Evolutionary conservation across 2,329 filamentous ascomycete species (phyloP).

Genomic region (Alternaria tenuissima): DNA sequence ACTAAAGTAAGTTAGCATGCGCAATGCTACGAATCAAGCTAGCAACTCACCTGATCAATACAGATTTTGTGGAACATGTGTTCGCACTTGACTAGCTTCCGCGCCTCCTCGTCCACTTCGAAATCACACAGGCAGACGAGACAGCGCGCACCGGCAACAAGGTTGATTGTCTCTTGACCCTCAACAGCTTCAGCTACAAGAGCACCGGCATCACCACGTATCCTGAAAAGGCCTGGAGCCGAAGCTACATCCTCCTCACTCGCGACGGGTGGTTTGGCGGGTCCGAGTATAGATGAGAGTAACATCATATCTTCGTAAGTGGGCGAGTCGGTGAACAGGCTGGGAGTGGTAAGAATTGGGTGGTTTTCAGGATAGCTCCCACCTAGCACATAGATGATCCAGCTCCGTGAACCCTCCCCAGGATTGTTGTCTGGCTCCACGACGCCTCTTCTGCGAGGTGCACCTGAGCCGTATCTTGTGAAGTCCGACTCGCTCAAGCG

Average conservation of each 20-base stretch:
- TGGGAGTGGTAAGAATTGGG: slow-evolving; percentile 73
- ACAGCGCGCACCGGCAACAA: slow-evolving; percentile 61
- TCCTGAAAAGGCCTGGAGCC: slow-evolving; percentile 66
- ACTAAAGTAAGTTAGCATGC: slow-evolving; percentile 55
- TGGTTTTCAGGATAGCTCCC: slow-evolving; percentile 75
- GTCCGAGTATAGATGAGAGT: slow-evolving; percentile 71
- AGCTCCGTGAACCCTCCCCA: slow-evolving; percentile 67
- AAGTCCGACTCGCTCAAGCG: slow-evolving; percentile 68
- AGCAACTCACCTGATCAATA: slow-evolving; percentile 69
- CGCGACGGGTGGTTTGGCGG: slow-evolving; percentile 73
- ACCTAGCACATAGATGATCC: slow-evolving; percentile 76
- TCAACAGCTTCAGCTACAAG: slow-evolving; percentile 60
- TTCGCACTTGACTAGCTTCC: slow-evolving; percentile 68
- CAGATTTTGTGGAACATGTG: slow-evolving; percentile 74
- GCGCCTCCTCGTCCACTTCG: slow-evolving; percentile 67
- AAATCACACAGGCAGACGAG: slow-evolving; percentile 73
- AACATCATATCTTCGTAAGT: slow-evolving; percentile 78
- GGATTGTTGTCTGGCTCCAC: slow-evolving; percentile 66
- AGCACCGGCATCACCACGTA: slow-evolving; percentile 53
- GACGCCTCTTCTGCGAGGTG: slow-evolving; percentile 69
- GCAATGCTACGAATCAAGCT: background rate
- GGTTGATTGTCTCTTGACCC: slow-evolving; percentile 40
- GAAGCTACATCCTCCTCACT: slow-evolving; percentile 69
- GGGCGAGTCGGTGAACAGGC: slow-evolving; percentile 73
- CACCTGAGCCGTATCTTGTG: slow-evolving; percentile 68